Evolutionary conservation across 148 eudicot species (phyloP), one percentile per base, ranked within the genome.

Genomic region (Tetragonia tetragonoides): DNA sequence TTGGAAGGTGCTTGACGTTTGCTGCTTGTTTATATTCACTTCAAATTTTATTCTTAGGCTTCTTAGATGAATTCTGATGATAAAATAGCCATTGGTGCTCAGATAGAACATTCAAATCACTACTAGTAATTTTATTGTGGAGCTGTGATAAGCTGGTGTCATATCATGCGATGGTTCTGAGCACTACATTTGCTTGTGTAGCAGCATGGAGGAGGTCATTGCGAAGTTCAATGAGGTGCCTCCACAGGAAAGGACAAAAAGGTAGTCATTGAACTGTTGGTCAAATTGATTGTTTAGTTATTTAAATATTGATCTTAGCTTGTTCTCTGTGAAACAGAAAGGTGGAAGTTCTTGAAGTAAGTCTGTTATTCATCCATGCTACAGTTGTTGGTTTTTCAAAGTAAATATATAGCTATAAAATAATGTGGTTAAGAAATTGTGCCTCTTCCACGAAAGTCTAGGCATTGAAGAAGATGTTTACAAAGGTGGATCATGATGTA

Each of bases 391-490:
- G n/a, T 44, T 20, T 72, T 72, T 46, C 73, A 34, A 70, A 59
- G 66, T 42, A 71, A 21, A 24, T 76, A 0, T 28, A 28, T 44
- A 21, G 61, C 72, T 76, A 38, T 51, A 39, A 20, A 61, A 40
- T 72, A 71, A 47, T 51, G 78, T 79, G 75, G 74, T 66, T 84
- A 81, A 75, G 77, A 78, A 73, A 23, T 70, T 68, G 64, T 74
- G 34, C 64, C 77, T 77, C 61, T 51, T 81, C 71, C 75, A 51
- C 70, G 87, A 81, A 78, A 77, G 85, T 81, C 83, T 79, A 88
- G 91, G 89, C 86, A 80, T 78, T 88, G 82, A 88, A 88, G 89
- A 88, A 88, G 83, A 83, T 87, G 34, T 88, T 84, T 60, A 84
- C 62, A 73, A 88, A 85, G 88, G 79, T 86, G 69, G 89, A 86